Evolutionary conservation across 768 basidiomycete species (phyloP).

Genomic region (Boletus reticulatus): DNA sequence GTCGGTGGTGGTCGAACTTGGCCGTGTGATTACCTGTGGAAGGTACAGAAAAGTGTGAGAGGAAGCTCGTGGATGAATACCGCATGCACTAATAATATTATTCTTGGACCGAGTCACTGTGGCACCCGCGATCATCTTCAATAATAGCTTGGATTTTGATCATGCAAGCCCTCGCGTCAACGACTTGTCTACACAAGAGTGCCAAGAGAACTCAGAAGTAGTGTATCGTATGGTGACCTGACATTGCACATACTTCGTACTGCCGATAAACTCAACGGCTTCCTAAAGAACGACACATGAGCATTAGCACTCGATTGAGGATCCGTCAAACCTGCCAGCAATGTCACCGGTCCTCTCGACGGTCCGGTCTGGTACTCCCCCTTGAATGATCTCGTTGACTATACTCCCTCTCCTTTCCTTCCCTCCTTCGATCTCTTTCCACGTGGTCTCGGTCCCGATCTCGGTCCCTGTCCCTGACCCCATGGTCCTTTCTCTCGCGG

Average conservation of each 20-base stretch:
- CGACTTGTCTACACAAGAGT: neutral
- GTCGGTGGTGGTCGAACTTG: too few species aligned
- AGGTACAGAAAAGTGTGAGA: too few species aligned
- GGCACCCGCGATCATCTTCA: too few species aligned
- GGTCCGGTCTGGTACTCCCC: conserved; percentile 19
- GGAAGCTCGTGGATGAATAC: too few species aligned
- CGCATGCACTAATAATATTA: too few species aligned
- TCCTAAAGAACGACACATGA: neutral
- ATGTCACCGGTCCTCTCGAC: conserved; percentile 8
- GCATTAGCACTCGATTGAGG: neutral
- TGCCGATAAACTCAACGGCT: neutral
- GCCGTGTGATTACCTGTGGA: too few species aligned
- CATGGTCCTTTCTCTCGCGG: conserved; percentile 15
- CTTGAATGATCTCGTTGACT: conserved; percentile 13
- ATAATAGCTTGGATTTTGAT: too few species aligned
- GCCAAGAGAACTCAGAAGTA: too few species aligned
- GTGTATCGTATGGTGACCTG: too few species aligned
- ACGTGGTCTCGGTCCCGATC: conserved; percentile 26
- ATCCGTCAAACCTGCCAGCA: neutral
- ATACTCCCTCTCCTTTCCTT: neutral
- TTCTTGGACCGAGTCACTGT: too few species aligned
- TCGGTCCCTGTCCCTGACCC: conserved; percentile 19
- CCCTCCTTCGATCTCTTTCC: conserved; percentile 21
- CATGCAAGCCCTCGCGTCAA: too few species aligned
- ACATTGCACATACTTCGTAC: neutral